Conservation (phyloP, 768 basidiomycete species). For the Candolleomyces aberdarensis region DNA sequence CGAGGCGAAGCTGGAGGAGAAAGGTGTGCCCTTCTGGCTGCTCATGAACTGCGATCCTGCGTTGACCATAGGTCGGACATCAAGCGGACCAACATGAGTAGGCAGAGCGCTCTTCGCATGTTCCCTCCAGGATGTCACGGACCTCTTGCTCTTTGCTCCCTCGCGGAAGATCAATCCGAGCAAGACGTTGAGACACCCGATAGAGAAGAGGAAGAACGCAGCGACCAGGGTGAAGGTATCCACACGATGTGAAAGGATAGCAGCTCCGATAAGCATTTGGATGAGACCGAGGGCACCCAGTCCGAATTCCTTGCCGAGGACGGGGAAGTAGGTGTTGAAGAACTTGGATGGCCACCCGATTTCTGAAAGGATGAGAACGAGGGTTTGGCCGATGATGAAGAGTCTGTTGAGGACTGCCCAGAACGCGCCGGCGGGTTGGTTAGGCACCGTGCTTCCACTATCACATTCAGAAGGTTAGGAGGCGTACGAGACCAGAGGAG, state of each 20-base stretch:
- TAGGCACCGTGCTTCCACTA: constrained; percentile 80
- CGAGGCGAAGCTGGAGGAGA: neutral
- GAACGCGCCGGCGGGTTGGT: constrained; percentile 87
- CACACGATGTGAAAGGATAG: constrained; percentile 74
- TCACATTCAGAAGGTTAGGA: neutral
- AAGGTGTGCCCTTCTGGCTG: constrained; percentile 14
- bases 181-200: constrained; percentile 81
- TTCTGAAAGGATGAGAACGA: constrained; percentile 82
- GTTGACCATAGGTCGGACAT: constrained; percentile 27
- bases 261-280: constrained; percentile 74
- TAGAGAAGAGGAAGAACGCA: constrained; percentile 79
- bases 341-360: constrained; percentile 74
- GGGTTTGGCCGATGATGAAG: constrained; percentile 81
- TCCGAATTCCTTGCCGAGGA: constrained; percentile 81
- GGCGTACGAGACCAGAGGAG: constrained; percentile 1
- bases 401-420: constrained; percentile 89
- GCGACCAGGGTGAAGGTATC: constrained; percentile 84
- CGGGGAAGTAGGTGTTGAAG: constrained; percentile 84
- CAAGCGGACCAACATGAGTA: constrained; percentile 25
- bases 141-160: constrained; percentile 60
- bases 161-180: constrained; percentile 80
- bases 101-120: constrained; percentile 57
- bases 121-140: constrained; percentile 64
- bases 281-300: constrained; percentile 85
- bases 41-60: constrained; percentile 16